Evolutionary conservation across 2,329 filamentous ascomycete genomes (phyloP).

Genomic region (Moelleriella libera): DNA sequence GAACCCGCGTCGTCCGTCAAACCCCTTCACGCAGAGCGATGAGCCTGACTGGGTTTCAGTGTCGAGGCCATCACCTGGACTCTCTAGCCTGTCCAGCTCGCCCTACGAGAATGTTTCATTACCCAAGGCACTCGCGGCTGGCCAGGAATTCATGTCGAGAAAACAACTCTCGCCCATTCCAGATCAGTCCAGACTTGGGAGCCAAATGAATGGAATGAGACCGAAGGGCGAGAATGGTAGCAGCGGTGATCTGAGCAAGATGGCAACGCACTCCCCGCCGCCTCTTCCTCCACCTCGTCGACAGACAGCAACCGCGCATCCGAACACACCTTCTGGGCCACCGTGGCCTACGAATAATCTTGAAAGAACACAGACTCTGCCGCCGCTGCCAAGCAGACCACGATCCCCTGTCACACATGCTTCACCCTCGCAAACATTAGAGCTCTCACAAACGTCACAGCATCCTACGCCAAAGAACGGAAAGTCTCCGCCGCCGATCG

Average conservation of each 20-base stretch:
- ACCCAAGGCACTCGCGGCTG: constrained; percentile 27
- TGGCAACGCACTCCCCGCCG: constrained; percentile 15
- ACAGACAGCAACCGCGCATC: constrained; percentile 18
- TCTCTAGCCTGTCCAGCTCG: constrained; percentile 43
- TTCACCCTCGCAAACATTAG: constrained; percentile 19
- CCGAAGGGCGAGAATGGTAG: constrained; percentile 23
- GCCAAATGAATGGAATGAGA: constrained; percentile 28
- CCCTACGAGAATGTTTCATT: constrained; percentile 44
- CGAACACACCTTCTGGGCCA: constrained; percentile 4
- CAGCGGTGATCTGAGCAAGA: constrained; percentile 2
- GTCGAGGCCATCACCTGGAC: constrained; percentile 37
- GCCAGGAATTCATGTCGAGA: constrained; percentile 27
- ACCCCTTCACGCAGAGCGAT: constrained; percentile 62
- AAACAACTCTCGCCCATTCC: constrained; percentile 38
- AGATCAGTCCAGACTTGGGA: constrained; percentile 30
- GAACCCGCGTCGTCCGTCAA: constrained; percentile 62
- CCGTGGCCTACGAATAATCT: constrained; percentile 6
- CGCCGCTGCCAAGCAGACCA: constrained; percentile 12
- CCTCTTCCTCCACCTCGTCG: constrained; percentile 32
- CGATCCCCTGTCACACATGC: constrained; percentile 18
- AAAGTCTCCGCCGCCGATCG: constrained; percentile 40
- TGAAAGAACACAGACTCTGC: constrained; percentile 11
- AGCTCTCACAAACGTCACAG: constrained; percentile 16
- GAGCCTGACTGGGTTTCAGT: constrained; percentile 77
- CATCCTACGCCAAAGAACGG: constrained; percentile 10